Evolutionary conservation across 2,329 filamentous ascomycete species (phyloP), one percentile per base, ranked within the genome.

Genomic region (Paradendryphiella salina): DNA sequence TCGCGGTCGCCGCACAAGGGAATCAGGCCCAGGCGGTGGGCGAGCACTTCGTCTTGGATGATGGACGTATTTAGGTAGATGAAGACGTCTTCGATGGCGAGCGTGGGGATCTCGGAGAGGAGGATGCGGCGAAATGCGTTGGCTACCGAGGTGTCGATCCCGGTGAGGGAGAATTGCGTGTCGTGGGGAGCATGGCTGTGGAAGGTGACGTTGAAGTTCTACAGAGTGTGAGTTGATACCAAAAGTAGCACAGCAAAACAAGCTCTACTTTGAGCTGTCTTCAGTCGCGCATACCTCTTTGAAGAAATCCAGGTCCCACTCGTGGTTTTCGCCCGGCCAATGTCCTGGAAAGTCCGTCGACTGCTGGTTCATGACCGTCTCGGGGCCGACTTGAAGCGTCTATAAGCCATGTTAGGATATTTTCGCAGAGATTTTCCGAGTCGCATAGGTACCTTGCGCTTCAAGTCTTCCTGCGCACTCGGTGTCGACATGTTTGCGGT

Each of bases 91-190:
- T 99, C 94, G 67, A 99, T 92, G 61, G 95, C 94, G 37, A 99
- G 82, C 2, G 91, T 94, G 14, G 93, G 91, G 45, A 99, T 89
- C 78, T 99, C 95, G 62, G 93, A 84, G 73, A 99, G 88, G 66
- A 97, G 82, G 66, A 97, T 97, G 65, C 94, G 90, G 54, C 94
- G 91, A 80, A 97, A 96, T 69, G 95, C 94, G 73, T 99, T 99
- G 69, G 94, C 90, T 71, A 99, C 85, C 46, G 90, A 87, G 67
- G 94, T 91, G 72, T 99, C 94, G 65, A 96, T 78, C 63, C 93
- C 92, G 65, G 96, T 82, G 58, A 99, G 85, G 28, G 92, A 96
- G 79, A 99, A 99, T 48, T 87, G 87, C 35, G 90, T 80, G 66
- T 96, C 85, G 70, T 85, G 82, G 52, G 82, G 82, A 40, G 88